Base-by-base conservation (phyloP, 1,139 yeast species). In the Candida sp. region DNA sequence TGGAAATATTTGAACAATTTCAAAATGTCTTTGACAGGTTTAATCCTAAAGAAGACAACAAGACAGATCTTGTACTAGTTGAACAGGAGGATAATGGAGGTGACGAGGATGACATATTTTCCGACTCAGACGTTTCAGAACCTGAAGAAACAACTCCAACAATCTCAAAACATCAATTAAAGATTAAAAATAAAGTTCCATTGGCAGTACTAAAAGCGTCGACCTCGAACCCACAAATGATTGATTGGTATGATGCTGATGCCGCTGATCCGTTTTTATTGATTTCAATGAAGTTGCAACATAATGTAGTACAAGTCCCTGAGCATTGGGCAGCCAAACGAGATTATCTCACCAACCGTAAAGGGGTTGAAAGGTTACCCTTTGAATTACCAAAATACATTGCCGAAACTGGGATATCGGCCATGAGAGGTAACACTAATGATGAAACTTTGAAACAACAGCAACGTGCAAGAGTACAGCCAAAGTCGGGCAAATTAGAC, bases 191-290 rank as follows among this genome's bases (percentile, higher is more conserved):
- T 44, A 84, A 84, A 52, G 77, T 89, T 0, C 79, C 95, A 0
- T 64, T 93, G 15, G 81, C 93, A 0, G 71, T 75, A 11, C 68
- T 93, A 42, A 93, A 91, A 57, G 72, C 86, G 0, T 61, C 70
- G 21, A 74, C 84, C 0, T 57, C 63, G 5, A 67, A 67, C 33
- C 97, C 98, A 0, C 90, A 87, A 47, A 59, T 84, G 4, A 85
- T 93, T 0, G 96, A 90, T 50, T 86, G 95, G 95, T 78, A 70
- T 52, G 99, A 93, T 61, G 84, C 83, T 1, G 95, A 91, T 64
- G 87, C 98, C 0, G 75, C 73, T 3, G 95, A 89, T 55, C 97
- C 99, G 1, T 66, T 70, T 41, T 60, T 90, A 22, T 69, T 83
- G 12, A 80, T 87, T 0, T 67, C 75, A 11, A 63, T 93, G 45